phyloP scores from a whole-genome alignment of 192 early-diverging fungal genomes.

The Dissophora ornata region DNA sequence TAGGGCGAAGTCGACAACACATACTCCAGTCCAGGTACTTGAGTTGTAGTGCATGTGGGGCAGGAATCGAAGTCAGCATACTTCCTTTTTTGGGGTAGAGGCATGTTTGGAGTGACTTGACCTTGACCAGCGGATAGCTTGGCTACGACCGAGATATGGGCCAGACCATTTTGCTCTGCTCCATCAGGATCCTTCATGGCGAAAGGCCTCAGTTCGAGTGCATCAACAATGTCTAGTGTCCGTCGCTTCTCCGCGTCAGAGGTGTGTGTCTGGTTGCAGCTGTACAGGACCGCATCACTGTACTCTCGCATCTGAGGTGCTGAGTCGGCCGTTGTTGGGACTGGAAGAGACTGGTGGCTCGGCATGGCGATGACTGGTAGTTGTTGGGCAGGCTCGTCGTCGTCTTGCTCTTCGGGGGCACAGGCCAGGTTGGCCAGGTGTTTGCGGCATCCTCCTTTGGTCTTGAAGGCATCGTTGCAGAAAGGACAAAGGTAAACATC shows the following conservation, averaged over 20 bases:
- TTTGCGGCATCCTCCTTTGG: constrained; percentile 27
- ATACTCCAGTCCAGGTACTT: constrained; percentile 21
- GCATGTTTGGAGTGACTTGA: neutral
- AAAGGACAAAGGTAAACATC: constrained; percentile 15
- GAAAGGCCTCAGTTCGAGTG: constrained; percentile 20
- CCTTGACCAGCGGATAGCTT: neutral
- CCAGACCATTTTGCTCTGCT: constrained; percentile 19
- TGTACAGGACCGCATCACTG: constrained; percentile 21
- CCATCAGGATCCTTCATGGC: constrained; percentile 18
- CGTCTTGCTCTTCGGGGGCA: constrained; percentile 4
- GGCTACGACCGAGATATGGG: neutral
- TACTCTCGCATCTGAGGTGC: constrained; percentile 13
- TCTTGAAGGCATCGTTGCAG: constrained; percentile 1
- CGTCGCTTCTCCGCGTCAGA: constrained; percentile 17
- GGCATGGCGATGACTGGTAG: constrained; percentile 24
- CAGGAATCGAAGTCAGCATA: neutral
- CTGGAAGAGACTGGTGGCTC: constrained; percentile 3
- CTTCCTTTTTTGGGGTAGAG: constrained; percentile 14
- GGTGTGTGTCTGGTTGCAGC: constrained; percentile 15
- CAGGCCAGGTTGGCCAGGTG: constrained; percentile 17
- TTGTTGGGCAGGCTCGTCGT: constrained; percentile 9
- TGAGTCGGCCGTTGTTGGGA: constrained; percentile 7
- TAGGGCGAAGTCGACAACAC: constrained; percentile 20
- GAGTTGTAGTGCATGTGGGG: constrained; percentile 15
- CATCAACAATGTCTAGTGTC: constrained; percentile 17